Evolutionary conservation across 75 land plant genomes (phyloP).

Genomic region (Selaginella moellendorffii): DNA sequence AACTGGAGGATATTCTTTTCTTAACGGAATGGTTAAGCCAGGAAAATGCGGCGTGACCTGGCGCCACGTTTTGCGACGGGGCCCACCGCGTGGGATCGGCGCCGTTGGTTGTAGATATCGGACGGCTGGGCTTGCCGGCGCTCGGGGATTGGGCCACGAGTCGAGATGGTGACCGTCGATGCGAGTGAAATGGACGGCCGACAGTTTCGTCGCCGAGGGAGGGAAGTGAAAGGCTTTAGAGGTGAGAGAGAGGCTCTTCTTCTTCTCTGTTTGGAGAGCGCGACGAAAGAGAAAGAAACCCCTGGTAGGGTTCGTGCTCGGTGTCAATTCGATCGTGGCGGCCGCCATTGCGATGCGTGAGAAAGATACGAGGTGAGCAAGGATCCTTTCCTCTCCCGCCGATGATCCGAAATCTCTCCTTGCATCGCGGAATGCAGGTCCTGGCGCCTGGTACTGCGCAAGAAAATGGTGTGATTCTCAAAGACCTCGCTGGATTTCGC

Average conservation of each 20-base stretch:
- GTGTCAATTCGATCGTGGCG: neutral
- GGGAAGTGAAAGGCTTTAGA: neutral
- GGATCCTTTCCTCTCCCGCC: too few relatives aligned
- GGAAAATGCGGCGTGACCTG: neutral
- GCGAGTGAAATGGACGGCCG: neutral
- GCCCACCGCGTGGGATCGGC: neutral
- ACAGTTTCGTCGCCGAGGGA: neutral
- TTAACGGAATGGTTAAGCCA: neutral
- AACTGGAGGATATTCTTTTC: neutral
- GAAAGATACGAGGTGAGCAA: too few relatives aligned
- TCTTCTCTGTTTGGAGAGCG: too few relatives aligned
- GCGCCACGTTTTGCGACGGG: neutral
- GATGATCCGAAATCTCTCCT: too few relatives aligned
- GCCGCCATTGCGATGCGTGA: neutral
- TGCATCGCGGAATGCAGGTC: too few relatives aligned
- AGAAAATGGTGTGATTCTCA: too few relatives aligned
- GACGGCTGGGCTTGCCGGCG: neutral
- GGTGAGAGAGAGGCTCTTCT: neutral
- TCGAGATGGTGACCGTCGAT: neutral
- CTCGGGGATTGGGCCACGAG: neutral
- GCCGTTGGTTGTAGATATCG: neutral
- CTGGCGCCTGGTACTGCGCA: too few relatives aligned
- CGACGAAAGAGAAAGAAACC: neutral
- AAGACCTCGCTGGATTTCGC: too few relatives aligned
- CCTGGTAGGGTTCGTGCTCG: neutral